These are phyloP conservation scores for Pezizomycotina sp. DNA, from an alignment of 2,329 filamentous ascomycete genomes.

Conservation along the genomic window DNA sequence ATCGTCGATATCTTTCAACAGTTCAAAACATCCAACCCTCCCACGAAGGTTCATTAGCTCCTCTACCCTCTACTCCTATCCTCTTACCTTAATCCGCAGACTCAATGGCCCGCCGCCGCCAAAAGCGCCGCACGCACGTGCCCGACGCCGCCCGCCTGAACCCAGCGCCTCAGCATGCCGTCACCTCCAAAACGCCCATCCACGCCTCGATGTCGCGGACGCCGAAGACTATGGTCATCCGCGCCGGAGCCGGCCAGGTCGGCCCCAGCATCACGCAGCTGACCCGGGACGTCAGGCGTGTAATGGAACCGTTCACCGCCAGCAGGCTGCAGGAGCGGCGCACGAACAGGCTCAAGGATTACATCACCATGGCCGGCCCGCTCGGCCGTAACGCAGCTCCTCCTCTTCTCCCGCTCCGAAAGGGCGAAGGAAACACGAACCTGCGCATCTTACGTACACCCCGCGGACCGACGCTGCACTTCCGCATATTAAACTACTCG, in stretches of 20 bases:
- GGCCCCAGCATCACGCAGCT: slow-evolving; percentile 82
- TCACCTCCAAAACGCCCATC: slow-evolving; percentile 38
- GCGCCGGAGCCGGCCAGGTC: slow-evolving; percentile 85
- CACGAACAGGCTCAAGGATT: slow-evolving; percentile 78
- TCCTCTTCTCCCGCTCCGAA: slow-evolving; percentile 81
- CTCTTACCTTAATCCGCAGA: slow-evolving; percentile 1
- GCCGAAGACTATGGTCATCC: slow-evolving; percentile 97
- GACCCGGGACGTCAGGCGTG: slow-evolving; percentile 72
- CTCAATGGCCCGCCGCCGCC: slow-evolving; percentile 60
- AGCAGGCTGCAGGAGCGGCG: slow-evolving; percentile 74
- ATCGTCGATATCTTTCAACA: too few relatives aligned
- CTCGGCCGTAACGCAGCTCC: slow-evolving; percentile 89
- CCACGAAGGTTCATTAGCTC: too few relatives aligned
- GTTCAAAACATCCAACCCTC: too few relatives aligned
- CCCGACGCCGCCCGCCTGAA: slow-evolving; percentile 45
- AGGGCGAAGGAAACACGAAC: slow-evolving; percentile 79
- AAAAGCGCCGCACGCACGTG: slow-evolving; percentile 78
- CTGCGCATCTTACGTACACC: slow-evolving; percentile 75
- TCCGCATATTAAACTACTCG: slow-evolving; percentile 87
- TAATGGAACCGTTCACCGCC: slow-evolving; percentile 94
- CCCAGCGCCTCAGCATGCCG: slow-evolving; percentile 27
- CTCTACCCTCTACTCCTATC: slow-evolving; percentile 1
- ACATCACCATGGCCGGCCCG: slow-evolving; percentile 86
- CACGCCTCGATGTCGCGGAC: slow-evolving; percentile 46
- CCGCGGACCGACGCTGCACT: slow-evolving; percentile 80